Conservation (phyloP, 768 basidiomycete species). For the Leccinum disarticulatum region DNA sequence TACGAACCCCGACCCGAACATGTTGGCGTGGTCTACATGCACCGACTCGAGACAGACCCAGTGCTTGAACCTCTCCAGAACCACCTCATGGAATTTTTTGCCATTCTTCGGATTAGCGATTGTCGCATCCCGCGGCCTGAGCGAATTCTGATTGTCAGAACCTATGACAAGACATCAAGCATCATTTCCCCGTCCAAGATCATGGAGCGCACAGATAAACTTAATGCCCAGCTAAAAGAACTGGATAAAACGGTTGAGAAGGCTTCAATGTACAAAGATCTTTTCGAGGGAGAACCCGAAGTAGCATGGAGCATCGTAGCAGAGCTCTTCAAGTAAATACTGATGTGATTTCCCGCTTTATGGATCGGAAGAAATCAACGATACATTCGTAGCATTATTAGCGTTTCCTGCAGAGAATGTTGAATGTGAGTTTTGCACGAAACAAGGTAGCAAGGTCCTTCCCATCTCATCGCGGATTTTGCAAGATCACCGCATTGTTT, state of each 20-base stretch:
- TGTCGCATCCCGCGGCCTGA: not conserved
- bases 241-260: not conserved
- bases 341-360: no score
- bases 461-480: no score
- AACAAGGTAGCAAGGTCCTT: no score
- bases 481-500: no score
- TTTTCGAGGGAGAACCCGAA: no score
- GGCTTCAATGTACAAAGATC: no score
- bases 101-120: not conserved
- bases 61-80: not conserved
- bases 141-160: constrained; percentile 10
- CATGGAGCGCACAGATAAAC: not conserved
- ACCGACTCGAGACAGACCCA: constrained; percentile 20
- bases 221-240: not conserved
- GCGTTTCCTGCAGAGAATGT: no score
- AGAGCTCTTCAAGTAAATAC: no score
- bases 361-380: no score
- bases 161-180: constrained; percentile 12
- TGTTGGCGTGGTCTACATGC: constrained; percentile 21
- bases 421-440: no score
- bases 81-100: constrained; percentile 9
- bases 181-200: constrained; percentile 1
- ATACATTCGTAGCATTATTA: no score
- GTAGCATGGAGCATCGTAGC: no score
- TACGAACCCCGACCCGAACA: not conserved